These are phyloP conservation scores for Euphorbia pulcherrima DNA, from an alignment of 345 rosid genomes.

Conservation along the genomic window DNA sequence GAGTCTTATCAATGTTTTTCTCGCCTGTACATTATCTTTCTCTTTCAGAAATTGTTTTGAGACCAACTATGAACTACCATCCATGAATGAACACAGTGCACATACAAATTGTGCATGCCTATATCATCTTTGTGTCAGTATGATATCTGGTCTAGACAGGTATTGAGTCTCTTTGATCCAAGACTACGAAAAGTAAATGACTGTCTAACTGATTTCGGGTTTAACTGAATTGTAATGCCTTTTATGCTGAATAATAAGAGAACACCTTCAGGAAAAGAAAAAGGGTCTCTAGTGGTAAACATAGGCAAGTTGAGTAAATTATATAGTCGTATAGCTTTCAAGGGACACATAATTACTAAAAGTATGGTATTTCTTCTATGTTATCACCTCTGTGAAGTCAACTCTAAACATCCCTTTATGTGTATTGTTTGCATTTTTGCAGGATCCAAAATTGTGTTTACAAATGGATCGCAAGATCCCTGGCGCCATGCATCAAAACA, in stretches of 20 bases:
- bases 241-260: not conserved
- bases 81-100: not conserved
- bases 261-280: not conserved
- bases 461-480: constrained; percentile 92
- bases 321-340: too few relatives aligned
- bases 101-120: not conserved
- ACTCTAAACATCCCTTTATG: not conserved
- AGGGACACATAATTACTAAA: not conserved
- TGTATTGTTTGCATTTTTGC: constrained; percentile 20
- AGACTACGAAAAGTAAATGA: not conserved
- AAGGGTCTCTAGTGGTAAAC: not conserved
- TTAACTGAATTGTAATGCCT: not conserved
- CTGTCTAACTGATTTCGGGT: not conserved
- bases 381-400: not conserved
- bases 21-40: not conserved
- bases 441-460: constrained; percentile 78
- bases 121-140: not conserved
- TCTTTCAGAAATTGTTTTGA: not conserved
- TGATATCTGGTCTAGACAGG: not conserved
- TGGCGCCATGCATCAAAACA: constrained; percentile 94
- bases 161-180: not conserved
- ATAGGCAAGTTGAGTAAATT: not conserved
- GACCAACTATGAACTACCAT: not conserved
- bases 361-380: not conserved
- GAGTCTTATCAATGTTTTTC: not conserved